Conservation (phyloP, 1,284 basidiomycete species). For the Ganoderma multipileum region DNA sequence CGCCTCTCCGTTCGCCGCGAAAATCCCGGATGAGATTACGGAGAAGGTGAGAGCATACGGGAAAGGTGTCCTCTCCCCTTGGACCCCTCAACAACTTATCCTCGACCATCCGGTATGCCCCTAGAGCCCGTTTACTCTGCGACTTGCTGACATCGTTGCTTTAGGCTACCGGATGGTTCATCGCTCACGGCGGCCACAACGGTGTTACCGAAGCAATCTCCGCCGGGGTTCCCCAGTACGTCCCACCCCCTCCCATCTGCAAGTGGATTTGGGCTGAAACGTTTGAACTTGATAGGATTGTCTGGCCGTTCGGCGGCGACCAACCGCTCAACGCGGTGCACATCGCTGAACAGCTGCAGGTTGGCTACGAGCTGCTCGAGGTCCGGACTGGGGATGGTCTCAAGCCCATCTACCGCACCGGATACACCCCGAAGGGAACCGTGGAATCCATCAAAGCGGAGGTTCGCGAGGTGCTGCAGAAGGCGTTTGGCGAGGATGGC, state of each 20-base stretch:
- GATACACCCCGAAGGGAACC: slow-evolving; percentile 26
- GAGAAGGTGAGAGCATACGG: slow-evolving; percentile 24
- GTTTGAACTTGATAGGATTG: slow-evolving; percentile 7
- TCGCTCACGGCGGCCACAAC: slow-evolving; percentile 35
- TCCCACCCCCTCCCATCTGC: too few species aligned
- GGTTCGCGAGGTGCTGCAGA: slow-evolving; percentile 22
- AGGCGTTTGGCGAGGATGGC: slow-evolving; percentile 33
- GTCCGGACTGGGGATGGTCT: slow-evolving; percentile 34
- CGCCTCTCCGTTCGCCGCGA: slow-evolving; percentile 23
- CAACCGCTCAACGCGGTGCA: slow-evolving; percentile 34
- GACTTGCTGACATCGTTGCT: too few species aligned
- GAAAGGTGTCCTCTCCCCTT: slow-evolving; percentile 26
- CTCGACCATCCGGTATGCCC: slow-evolving; percentile 31
- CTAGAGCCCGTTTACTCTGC: not conserved
- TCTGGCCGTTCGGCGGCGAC: slow-evolving; percentile 36
- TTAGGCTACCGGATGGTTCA: slow-evolving; percentile 33
- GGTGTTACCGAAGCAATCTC: slow-evolving; percentile 28
- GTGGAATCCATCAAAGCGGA: slow-evolving; percentile 31
- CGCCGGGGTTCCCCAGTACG: slow-evolving; percentile 31
- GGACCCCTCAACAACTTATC: slow-evolving; percentile 34
- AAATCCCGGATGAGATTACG: slow-evolving; percentile 23
- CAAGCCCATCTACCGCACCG: slow-evolving; percentile 29
- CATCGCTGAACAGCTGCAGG: slow-evolving; percentile 13
- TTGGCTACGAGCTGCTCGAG: slow-evolving; percentile 40
- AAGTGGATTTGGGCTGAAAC: too few species aligned